Evolutionary conservation across 768 basidiomycete species (phyloP), one percentile per base, ranked within the genome.

Genomic region (Leccinum obscurum): DNA sequence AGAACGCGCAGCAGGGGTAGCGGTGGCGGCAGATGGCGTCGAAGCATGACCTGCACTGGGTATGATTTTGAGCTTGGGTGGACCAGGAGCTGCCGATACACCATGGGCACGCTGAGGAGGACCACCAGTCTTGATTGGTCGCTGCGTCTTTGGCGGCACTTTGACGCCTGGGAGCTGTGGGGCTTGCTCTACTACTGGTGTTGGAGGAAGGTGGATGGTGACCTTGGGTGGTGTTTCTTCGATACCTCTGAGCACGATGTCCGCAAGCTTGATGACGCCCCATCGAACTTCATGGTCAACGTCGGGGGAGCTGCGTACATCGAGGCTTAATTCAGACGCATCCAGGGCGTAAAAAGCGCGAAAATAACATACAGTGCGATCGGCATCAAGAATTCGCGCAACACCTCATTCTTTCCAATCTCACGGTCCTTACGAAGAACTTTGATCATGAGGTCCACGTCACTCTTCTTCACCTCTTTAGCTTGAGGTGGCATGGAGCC

Each of bases 261-360:
- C 96, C 6, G 92, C 93, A 24, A 97, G 78, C 75, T 98, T 98
- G 67, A 98, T 80, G 53, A 96, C 77, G 64, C 89, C 92, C 86
- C 93, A 92, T 51, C 95, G 88, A 44, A 95, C 90, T 76, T 96
- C 92, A 68, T 92, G 83, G 72, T 97, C 94, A 57, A 86, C 81
- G 61, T 89, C 86, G 0, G 88, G 81, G 34, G 87, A 84, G 34
- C 93, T 95, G 48, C 17, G n/a, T 34, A 32, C 28, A 24, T 58
- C 13, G 34, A 41, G 14, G 24, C 22, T 57, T 50, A 54, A 37
- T 46, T 56, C 35, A 60, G 53, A 35, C n/a, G 6, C 13, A 48
- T 57, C 37, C 56, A 22, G 11, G 11, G 13, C 44, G 24, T 57
- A 8, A 17, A 57, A 69, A 28, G 61, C 14, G 52, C 37, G 30